A percentile compares a stretch with the other conserved stretches of the same genome.
These are phyloP conservation scores for Berkeleyomyces rouxiae DNA, from an alignment of 2,329 filamentous ascomycete genomes.

Conservation along the genomic window DNA sequence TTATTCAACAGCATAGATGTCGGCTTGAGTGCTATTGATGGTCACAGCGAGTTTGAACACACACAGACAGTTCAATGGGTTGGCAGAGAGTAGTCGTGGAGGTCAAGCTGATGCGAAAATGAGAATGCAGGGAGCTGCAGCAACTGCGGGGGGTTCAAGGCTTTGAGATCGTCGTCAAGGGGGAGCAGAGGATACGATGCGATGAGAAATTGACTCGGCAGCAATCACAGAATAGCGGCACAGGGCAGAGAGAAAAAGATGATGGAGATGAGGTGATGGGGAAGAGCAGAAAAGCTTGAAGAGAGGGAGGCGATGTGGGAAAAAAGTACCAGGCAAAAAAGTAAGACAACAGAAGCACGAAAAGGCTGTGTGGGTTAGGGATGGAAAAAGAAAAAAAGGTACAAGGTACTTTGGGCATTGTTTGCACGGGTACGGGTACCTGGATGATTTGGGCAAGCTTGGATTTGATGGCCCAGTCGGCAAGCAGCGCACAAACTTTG, in stretches of 20 bases:
- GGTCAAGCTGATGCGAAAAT: conserved; percentile 1
- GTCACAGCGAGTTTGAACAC: not conserved
- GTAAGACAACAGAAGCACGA: not conserved
- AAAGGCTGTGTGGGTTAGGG: conserved; percentile 5
- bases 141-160: conserved; percentile 11
- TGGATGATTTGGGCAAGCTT: not conserved
- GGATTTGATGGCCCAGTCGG: not conserved
- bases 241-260: conserved; percentile 1
- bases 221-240: not conserved
- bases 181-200: not conserved
- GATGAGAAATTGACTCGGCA: not conserved
- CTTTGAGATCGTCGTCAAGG: not conserved
- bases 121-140: conserved; percentile 10
- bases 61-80: conserved; percentile 1
- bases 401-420: conserved; percentile 1
- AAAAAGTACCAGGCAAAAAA: not conserved
- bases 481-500: not conserved
- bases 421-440: not conserved
- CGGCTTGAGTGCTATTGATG: not conserved
- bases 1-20: not conserved
- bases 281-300: not conserved
- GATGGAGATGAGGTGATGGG: conserved; percentile 1
- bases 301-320: not conserved
- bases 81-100: not conserved
- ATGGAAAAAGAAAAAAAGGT: not conserved